phyloP scores from a whole-genome alignment of 805 yeast genomes.

The Lachancea lanzarotensis region DNA sequence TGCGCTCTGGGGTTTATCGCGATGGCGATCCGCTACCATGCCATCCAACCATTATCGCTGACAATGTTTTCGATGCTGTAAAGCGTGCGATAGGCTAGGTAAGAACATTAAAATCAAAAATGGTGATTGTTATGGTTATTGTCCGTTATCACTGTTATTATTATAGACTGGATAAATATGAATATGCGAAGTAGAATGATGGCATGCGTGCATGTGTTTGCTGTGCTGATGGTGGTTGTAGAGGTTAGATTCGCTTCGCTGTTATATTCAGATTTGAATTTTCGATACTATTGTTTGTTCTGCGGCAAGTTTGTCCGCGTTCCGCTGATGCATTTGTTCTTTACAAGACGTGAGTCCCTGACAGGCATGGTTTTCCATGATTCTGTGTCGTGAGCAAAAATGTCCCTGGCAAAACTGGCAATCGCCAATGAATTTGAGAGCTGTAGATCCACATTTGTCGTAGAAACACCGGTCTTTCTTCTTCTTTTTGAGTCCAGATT shows the following conservation, averaged over 20 bases:
- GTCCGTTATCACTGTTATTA: no score
- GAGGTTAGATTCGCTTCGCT: no score
- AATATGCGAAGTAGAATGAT: neutral
- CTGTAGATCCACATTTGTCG: constrained; percentile 54
- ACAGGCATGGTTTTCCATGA: constrained; percentile 80
- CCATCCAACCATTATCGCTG: constrained; percentile 44
- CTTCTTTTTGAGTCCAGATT: constrained; percentile 16
- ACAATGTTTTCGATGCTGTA: constrained; percentile 50
- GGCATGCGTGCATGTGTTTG: neutral
- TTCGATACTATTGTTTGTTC: constrained; percentile 70
- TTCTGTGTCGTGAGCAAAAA: constrained; percentile 80
- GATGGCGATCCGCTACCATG: constrained; percentile 43
- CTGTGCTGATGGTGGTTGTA: no score
- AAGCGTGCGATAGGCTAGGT: constrained; percentile 4
- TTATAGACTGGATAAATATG: no score
- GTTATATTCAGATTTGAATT: constrained; percentile 43
- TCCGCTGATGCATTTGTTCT: constrained; percentile 75
- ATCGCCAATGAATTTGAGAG: constrained; percentile 65
- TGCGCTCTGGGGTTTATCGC: constrained; percentile 80
- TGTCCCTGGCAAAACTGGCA: constrained; percentile 80
- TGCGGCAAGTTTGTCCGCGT: constrained; percentile 73
- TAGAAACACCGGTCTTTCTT: constrained; percentile 47
- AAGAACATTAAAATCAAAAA: neutral
- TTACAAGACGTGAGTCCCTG: constrained; percentile 72
- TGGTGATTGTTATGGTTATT: no score